These are phyloP conservation scores for Claviceps spartinae DNA, from an alignment of 2,329 filamentous ascomycete species.

Conservation along the genomic window DNA sequence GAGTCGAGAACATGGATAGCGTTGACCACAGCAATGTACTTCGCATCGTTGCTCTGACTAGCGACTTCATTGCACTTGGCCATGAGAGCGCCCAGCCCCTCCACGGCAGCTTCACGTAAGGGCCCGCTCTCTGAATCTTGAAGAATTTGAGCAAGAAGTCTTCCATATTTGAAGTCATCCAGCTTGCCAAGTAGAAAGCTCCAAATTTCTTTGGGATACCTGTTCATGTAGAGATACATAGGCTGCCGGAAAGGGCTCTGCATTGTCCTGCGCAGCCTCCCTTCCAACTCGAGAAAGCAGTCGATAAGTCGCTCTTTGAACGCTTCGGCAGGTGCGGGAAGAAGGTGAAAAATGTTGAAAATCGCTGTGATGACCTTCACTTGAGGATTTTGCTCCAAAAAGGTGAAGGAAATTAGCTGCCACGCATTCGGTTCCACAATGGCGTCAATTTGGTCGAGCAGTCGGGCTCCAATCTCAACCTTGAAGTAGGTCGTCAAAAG, in stretches of 20 bases:
- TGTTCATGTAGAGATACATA: conserved; percentile 83
- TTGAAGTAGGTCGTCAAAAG: conserved; percentile 98
- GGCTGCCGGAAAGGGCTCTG: conserved; percentile 85
- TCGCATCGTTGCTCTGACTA: conserved; percentile 54
- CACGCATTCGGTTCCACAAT: conserved; percentile 70
- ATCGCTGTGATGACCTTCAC: conserved; percentile 95
- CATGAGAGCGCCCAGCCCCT: conserved; percentile 60
- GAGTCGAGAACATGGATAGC: conserved; percentile 76
- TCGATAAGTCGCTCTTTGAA: conserved; percentile 88
- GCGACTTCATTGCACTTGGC: conserved; percentile 50
- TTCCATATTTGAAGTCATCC: conserved; percentile 74
- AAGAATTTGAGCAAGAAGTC: conserved; percentile 81
- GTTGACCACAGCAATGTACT: conserved; percentile 62
- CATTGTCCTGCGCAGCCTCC: conserved; percentile 70
- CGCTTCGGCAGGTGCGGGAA: conserved; percentile 75
- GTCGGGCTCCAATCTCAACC: conserved; percentile 82
- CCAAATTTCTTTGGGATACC: conserved; percentile 84
- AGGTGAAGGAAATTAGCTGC: conserved; percentile 85
- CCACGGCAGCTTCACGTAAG: conserved; percentile 60
- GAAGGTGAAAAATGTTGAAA: conserved; percentile 92
- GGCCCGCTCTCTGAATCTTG: conserved; percentile 59
- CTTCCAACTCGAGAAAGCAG: conserved; percentile 78
- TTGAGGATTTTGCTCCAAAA: conserved; percentile 81
- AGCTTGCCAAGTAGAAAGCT: conserved; percentile 63
- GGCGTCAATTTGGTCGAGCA: conserved; percentile 88